A percentile compares a stretch with the other conserved stretches of the same genome.
Conservation (phyloP, 176 grass and related monocot genomes). For the Lolium rigidum region DNA sequence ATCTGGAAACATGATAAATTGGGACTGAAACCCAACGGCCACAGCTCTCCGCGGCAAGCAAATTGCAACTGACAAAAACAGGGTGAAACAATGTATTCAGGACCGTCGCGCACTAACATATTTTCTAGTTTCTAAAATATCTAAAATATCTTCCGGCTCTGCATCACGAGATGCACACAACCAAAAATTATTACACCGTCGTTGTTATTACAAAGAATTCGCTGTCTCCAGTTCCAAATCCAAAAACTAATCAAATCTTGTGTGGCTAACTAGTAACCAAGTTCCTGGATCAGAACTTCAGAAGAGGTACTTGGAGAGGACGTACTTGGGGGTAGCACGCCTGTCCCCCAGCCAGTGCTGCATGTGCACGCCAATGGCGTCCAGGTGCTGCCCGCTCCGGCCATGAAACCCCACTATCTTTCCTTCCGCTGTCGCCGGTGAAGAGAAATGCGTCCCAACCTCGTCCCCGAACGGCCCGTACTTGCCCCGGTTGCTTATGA, state of each 20-base stretch:
- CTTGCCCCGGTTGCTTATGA: conserved; percentile 70
- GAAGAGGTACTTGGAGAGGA: conserved; percentile 84
- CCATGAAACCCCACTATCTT: conserved; percentile 95
- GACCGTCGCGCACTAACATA: neutral
- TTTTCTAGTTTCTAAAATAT: neutral
- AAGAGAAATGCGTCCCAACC: conserved; percentile 67
- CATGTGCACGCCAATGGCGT: conserved; percentile 95
- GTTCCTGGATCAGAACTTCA: conserved; percentile 51
- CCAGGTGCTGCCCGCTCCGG: conserved; percentile 72
- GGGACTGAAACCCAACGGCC: neutral
- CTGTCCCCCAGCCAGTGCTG: conserved; percentile 86
- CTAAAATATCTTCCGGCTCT: neutral
- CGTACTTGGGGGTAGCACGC: conserved; percentile 53
- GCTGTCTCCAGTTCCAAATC: neutral
- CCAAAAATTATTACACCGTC: neutral
- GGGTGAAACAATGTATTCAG: neutral
- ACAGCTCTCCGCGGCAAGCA: neutral
- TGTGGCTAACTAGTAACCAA: neutral
- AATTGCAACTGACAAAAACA: neutral
- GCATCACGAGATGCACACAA: neutral
- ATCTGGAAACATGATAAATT: neutral
- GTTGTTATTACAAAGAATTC: neutral
- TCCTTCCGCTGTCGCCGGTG: conserved; percentile 67
- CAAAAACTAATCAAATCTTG: conserved; percentile 8
- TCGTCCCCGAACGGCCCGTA: conserved; percentile 86